These are phyloP conservation scores for Fagopyrum tataricum DNA, from an alignment of 148 eudicot genomes.

Conservation along the genomic window DNA sequence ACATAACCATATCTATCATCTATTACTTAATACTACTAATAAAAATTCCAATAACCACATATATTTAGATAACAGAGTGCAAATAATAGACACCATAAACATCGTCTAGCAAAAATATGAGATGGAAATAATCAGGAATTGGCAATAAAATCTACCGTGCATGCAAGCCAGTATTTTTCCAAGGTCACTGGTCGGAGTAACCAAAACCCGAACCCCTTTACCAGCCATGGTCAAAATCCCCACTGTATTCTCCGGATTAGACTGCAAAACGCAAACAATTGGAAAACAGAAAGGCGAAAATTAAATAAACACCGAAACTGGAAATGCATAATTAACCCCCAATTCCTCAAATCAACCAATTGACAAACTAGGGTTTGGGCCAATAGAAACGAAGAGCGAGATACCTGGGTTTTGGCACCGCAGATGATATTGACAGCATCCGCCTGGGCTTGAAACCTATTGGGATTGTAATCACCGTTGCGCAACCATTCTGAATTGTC, in stretches of 20 bases:
- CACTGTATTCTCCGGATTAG: constrained; percentile 97
- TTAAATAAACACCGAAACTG: neutral
- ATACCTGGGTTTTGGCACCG: constrained; percentile 94
- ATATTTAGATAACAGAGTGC: neutral
- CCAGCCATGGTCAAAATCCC: constrained; percentile 97
- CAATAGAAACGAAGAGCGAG: neutral
- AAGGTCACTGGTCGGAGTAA: constrained; percentile 92
- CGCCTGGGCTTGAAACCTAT: constrained; percentile 78
- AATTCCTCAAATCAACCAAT: neutral
- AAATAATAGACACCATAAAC: neutral
- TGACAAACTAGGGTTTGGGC: neutral
- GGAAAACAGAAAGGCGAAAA: neutral
- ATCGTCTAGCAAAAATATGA: neutral
- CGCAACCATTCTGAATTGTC: constrained; percentile 99
- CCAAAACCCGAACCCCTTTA: constrained; percentile 95
- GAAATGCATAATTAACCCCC: neutral
- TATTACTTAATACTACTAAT: neutral
- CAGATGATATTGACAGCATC: constrained; percentile 96
- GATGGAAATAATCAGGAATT: neutral
- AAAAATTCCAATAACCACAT: neutral
- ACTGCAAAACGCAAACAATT: constrained; percentile 27
- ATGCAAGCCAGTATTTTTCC: constrained; percentile 92
- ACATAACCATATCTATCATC: neutral
- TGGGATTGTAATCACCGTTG: constrained; percentile 86
- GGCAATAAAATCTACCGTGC: constrained; percentile 61